Evolutionary conservation across 1,284 basidiomycete species (phyloP).

Genomic region (Ganoderma lingzhi): DNA sequence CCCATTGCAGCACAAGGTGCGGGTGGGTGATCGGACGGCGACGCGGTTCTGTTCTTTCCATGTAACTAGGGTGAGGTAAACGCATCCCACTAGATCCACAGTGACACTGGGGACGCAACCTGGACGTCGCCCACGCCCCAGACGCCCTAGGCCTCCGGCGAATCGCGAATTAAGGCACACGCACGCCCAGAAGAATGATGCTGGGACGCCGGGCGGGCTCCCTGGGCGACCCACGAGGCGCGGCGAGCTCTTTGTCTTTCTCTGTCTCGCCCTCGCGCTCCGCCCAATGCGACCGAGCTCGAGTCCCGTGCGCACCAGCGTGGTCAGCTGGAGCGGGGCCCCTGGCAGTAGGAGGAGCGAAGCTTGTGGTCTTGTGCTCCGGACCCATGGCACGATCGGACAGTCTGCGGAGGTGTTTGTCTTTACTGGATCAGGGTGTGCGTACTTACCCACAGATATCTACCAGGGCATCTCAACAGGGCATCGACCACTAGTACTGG

Average conservation of each 20-base stretch:
- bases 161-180: slow-evolving; percentile 26
- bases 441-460: background rate
- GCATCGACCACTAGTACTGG: too few relatives aligned
- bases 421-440: background rate
- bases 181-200: slow-evolving; percentile 26
- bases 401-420: background rate
- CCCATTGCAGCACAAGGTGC: slow-evolving; percentile 29
- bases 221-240: slow-evolving; percentile 7
- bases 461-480: too few relatives aligned
- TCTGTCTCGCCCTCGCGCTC: slow-evolving; percentile 5
- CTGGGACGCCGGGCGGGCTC: slow-evolving; percentile 21
- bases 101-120: slow-evolving; percentile 10
- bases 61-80: slow-evolving; percentile 39
- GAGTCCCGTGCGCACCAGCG: slow-evolving; percentile 3
- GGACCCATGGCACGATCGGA: background rate
- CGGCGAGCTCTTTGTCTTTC: slow-evolving; percentile 14
- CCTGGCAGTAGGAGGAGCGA: background rate
- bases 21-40: slow-evolving; percentile 28
- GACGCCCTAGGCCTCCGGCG: background rate
- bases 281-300: background rate
- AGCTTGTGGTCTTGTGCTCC: slow-evolving; percentile 4
- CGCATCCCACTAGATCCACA: slow-evolving; percentile 1
- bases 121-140: background rate
- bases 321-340: background rate
- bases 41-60: slow-evolving; percentile 32